These are phyloP conservation scores for Pecoramyces ruminantium DNA, from an alignment of 192 early-diverging fungal species.

Conservation along the genomic window DNA sequence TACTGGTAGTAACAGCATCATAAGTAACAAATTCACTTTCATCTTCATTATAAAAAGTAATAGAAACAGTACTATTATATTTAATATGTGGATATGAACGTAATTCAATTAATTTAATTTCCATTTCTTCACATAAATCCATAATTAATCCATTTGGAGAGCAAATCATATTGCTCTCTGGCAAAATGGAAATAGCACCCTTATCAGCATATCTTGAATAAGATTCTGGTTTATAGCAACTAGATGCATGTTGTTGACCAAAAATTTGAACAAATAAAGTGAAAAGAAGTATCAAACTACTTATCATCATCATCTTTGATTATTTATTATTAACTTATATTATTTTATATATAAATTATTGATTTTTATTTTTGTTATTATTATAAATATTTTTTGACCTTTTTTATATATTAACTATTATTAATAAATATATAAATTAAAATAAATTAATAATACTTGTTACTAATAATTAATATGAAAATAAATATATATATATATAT, in stretches of 20 bases:
- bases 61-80: not conserved
- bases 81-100: not conserved
- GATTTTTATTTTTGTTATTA: too few species aligned
- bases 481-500: too few species aligned
- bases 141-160: not conserved
- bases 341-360: too few species aligned
- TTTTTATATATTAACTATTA: too few species aligned
- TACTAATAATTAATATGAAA: too few species aligned
- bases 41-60: not conserved
- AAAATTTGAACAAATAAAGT: not conserved
- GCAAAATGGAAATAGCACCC: not conserved
- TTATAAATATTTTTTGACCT: too few species aligned
- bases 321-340: not conserved
- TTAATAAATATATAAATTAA: too few species aligned
- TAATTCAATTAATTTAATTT: not conserved
- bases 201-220: not conserved
- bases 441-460: too few species aligned
- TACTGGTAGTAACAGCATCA: not conserved
- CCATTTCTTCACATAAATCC: not conserved
- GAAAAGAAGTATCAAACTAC: not conserved
- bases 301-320: not conserved
- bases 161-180: not conserved
- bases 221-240: not conserved
- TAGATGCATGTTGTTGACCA: not conserved
- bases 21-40: not conserved